Percentiles rank a stretch among this genome's conserved stretches.
Evolutionary conservation across 1,284 basidiomycete species (phyloP).

Genomic region (Cutaneotrichosporon cyanovorans): DNA sequence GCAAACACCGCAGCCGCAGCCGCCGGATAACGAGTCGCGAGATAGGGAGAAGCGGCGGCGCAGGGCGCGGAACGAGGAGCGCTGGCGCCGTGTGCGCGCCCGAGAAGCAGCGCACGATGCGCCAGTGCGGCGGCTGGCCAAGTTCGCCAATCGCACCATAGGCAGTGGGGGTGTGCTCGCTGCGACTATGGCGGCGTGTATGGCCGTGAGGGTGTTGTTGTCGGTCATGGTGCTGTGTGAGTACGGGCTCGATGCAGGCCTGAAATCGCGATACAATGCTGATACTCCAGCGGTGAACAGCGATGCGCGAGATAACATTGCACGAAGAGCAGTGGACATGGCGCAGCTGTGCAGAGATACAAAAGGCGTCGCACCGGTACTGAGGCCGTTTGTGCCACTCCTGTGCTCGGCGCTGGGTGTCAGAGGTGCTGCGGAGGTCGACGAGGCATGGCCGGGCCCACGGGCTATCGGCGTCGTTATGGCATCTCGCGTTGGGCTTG

Average conservation of each 20-base stretch:
- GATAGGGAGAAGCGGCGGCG: conserved; percentile 10
- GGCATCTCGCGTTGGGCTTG: conserved; percentile 2
- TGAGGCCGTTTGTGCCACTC: background rate
- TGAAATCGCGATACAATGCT: too few relatives aligned
- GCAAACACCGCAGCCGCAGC: background rate
- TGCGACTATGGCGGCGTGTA: background rate
- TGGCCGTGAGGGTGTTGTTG: conserved; percentile 10
- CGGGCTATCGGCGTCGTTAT: background rate
- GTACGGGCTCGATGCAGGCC: background rate
- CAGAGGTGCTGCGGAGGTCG: background rate
- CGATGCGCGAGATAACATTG: background rate
- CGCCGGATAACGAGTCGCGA: background rate
- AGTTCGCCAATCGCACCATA: conserved; percentile 1
- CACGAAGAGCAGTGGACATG: background rate
- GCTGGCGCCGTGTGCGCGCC: conserved; percentile 17
- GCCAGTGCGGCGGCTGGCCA: conserved; percentile 12
- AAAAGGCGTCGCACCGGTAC: background rate
- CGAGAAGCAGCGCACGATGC: conserved; percentile 18
- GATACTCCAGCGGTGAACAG: conserved; percentile 1
- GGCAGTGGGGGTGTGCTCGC: conserved; percentile 4
- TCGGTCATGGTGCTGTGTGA: conserved; percentile 9
- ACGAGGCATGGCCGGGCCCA: background rate
- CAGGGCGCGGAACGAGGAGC: conserved; percentile 13
- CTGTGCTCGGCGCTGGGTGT: too few relatives aligned
- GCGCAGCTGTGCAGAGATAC: background rate